phyloP scores from a whole-genome alignment of 257 asterid genomes.

The Solanum tarapatanum region DNA sequence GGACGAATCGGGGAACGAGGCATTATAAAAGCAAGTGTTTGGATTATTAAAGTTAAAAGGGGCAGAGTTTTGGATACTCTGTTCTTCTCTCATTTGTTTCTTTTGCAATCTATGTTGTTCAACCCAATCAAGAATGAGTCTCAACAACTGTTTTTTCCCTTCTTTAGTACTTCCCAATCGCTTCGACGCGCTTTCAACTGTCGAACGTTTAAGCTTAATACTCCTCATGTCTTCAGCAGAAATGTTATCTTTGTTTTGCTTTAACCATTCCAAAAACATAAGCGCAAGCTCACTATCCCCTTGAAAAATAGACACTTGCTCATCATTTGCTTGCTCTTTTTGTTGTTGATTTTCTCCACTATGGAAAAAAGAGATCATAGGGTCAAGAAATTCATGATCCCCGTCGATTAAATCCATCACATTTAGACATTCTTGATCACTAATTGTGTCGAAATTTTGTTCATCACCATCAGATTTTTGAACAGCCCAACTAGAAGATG shows the following conservation, averaged over 20 bases:
- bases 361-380: conserved; percentile 38
- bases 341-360: conserved; percentile 17
- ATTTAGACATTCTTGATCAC: conserved; percentile 33
- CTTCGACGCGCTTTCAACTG: conserved; percentile 65
- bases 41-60: not conserved
- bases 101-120: conserved; percentile 62
- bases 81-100: conserved; percentile 17
- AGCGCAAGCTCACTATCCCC: conserved; percentile 52
- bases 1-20: not conserved
- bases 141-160: conserved; percentile 66
- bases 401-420: conserved; percentile 55
- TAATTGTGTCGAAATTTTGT: conserved; percentile 7
- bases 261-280: conserved; percentile 78
- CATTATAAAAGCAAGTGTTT: conserved; percentile 5
- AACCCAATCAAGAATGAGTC: conserved; percentile 81
- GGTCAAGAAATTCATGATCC: conserved; percentile 56
- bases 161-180: conserved; percentile 55
- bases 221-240: conserved; percentile 79
- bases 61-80: not conserved
- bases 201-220: conserved; percentile 70
- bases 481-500: conserved; percentile 23
- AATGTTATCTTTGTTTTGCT: conserved; percentile 60
- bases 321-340: conserved; percentile 1
- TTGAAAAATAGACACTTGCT: conserved; percentile 30
- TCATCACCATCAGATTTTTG: conserved; percentile 26